Base-by-base conservation (phyloP, 2,329 filamentous ascomycete genomes). In the Didymella arachidicola region DNA sequence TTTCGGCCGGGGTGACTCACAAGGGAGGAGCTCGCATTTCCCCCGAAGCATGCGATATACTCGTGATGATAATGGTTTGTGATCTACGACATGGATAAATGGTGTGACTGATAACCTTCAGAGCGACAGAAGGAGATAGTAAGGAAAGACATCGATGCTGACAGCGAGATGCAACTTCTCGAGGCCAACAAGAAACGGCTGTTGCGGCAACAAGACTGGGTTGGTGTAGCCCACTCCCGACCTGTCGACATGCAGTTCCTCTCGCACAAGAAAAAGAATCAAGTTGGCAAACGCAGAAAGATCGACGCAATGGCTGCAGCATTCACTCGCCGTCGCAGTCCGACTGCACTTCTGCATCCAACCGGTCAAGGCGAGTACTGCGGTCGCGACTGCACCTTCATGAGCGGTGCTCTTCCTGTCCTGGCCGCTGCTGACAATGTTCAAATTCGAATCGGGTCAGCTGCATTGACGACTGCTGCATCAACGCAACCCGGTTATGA, bases 371-470 rank as follows among this genome's bases (percentile, higher is more conserved):
- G 30, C 6, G 34, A 51, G n/a, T n/a, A 42, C 55, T 41, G 50
- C 38, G 47, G 41, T 42, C 52, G 46, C 26, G 16, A 30, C 4
- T 39, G 57, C 53, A 36, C 57, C 7, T 60, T 60, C 50, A 57
- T 63, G 59, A 61, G 60, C 39, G 56, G 63, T 50, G 65, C 62
- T 25, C 36, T 61, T 19, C 53, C 47, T 26, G 54, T 60, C 43
- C 44, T 57, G 32, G 29, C 49, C 27, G 62, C 75, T 41, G 39
- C 50, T 54, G 50, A 45, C 10, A 53, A 72, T 53, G 71, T 79
- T 50, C 68, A 62, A 45, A 68, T 78, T 54, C 72, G 69, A 25
- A 75, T 79, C 54, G 76, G 77, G 16, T 71, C 70, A 51, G 70
- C 75, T 61, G 76, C 73, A 56, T 66, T 74, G 62, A 67, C 66